A percentile compares a stretch with the other conserved stretches of the same genome.
phyloP scores from a whole-genome alignment of 371 early-diverging fungal genomes.

The Scutellospora calospora region DNA sequence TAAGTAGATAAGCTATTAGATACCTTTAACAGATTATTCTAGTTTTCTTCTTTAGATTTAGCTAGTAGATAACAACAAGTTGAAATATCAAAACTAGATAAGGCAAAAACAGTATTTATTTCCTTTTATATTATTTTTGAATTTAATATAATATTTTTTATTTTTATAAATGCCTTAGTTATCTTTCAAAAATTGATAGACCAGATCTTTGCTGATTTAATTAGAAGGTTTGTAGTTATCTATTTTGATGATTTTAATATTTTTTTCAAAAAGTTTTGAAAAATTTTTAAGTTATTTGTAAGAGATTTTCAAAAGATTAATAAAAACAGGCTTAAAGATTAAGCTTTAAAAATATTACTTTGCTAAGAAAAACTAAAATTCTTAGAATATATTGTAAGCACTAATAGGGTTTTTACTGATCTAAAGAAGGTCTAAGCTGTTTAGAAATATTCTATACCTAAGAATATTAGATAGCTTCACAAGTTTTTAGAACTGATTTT shows the following conservation, averaged over 20 bases:
- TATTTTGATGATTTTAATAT: too few species aligned
- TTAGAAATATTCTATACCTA: constrained; percentile 40
- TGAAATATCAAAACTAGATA: constrained; percentile 38
- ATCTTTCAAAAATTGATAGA: constrained; percentile 55
- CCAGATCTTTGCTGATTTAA: constrained; percentile 47
- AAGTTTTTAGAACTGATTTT: constrained; percentile 53
- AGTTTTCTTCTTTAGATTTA: constrained; percentile 48
- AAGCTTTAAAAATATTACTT: constrained; percentile 36
- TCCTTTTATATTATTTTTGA: too few species aligned
- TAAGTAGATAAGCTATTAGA: neutral
- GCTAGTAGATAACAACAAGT: too few species aligned
- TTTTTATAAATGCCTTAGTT: constrained; percentile 49
- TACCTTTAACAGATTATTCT: neutral
- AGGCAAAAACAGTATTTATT: constrained; percentile 12
- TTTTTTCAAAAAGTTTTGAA: neutral
- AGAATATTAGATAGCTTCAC: constrained; percentile 52
- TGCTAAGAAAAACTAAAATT: constrained; percentile 1
- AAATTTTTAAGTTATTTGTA: constrained; percentile 10
- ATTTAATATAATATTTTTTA: constrained; percentile 56
- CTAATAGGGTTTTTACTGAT: constrained; percentile 37
- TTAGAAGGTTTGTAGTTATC: constrained; percentile 22
- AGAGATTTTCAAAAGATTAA: neutral
- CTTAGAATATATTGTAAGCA: constrained; percentile 26
- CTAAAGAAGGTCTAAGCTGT: neutral
- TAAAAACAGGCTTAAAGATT: neutral